A percentile compares a stretch with the other conserved stretches of the same genome.
phyloP scores from a whole-genome alignment of 2,329 filamentous ascomycete genomes.

The Ophiocordyceps sinensis region DNA sequence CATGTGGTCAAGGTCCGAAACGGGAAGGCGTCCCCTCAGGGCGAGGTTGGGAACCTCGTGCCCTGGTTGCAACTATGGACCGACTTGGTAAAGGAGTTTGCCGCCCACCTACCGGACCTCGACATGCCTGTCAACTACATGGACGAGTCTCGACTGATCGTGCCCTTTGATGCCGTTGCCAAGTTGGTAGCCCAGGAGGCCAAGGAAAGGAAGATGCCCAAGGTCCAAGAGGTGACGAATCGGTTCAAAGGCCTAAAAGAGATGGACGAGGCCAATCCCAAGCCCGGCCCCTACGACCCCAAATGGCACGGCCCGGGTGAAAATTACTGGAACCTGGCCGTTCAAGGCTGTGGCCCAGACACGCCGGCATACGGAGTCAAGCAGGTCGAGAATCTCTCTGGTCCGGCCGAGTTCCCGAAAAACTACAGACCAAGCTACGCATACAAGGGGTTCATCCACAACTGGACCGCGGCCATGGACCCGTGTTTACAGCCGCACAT shows the following conservation, averaged over 20 bases:
- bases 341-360: slow-evolving; percentile 40
- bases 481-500: slow-evolving; percentile 44
- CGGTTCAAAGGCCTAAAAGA: slow-evolving; percentile 24
- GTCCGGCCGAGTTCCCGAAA: slow-evolving; percentile 19
- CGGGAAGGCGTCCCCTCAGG: slow-evolving; percentile 23
- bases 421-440: slow-evolving; percentile 20
- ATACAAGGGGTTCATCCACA: slow-evolving; percentile 35
- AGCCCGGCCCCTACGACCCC: slow-evolving; percentile 23
- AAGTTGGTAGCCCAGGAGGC: slow-evolving; percentile 33
- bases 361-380: slow-evolving; percentile 28
- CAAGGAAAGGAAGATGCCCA: slow-evolving; percentile 25
- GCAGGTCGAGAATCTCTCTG: slow-evolving; percentile 14
- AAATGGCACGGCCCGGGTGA: slow-evolving; percentile 29
- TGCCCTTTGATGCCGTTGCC: slow-evolving; percentile 41
- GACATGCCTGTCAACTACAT: slow-evolving; percentile 52
- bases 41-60: slow-evolving; percentile 23
- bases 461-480: slow-evolving; percentile 44
- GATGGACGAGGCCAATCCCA: slow-evolving; percentile 18
- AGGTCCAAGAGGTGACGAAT: slow-evolving; percentile 27
- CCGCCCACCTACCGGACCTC: slow-evolving; percentile 43
- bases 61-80: slow-evolving; percentile 35
- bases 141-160: slow-evolving; percentile 48
- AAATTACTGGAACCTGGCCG: slow-evolving; percentile 45
- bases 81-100: slow-evolving; percentile 34
- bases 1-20: slow-evolving; percentile 32